These are phyloP conservation scores for Arachis stenosperma DNA, from an alignment of 306 rosid genomes.

Conservation along the genomic window DNA sequence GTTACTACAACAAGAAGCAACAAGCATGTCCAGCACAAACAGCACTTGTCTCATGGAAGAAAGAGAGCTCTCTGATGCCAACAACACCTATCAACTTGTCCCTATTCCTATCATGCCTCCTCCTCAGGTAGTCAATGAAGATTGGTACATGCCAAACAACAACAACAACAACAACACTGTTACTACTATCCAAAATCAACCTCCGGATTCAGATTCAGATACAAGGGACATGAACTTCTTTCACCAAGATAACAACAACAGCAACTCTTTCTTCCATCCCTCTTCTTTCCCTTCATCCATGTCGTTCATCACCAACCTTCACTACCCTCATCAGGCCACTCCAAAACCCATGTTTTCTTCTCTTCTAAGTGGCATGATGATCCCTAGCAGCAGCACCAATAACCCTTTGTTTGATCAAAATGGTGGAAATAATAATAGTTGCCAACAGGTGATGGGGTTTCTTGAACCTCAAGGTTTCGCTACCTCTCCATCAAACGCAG, in stretches of 20 bases:
- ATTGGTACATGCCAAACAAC: not conserved
- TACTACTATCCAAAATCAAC: not conserved
- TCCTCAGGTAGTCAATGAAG: not conserved
- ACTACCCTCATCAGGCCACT: conserved; percentile 26
- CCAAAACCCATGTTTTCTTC: conserved; percentile 53
- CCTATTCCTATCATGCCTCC: not conserved
- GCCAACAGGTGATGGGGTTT: conserved; percentile 38
- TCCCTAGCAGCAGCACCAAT: not conserved
- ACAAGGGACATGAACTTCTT: not conserved
- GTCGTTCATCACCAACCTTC: conserved; percentile 37
- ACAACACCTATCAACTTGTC: not conserved
- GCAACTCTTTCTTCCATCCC: too few relatives aligned
- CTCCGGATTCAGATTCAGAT: not conserved
- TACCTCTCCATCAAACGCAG: conserved; percentile 18
- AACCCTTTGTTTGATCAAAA: conserved; percentile 40
- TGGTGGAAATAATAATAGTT: conserved; percentile 50
- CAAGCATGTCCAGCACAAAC: not conserved
- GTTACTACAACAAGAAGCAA: not conserved
- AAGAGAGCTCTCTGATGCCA: not conserved
- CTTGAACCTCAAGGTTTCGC: conserved; percentile 46
- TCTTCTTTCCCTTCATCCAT: too few relatives aligned
- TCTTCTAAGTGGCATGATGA: conserved; percentile 38
- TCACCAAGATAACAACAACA: too few relatives aligned
- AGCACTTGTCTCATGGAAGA: not conserved
- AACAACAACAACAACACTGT: not conserved